phyloP scores from a whole-genome alignment of 352 stramenopile genomes.

The Globisporangium yorkense region DNA sequence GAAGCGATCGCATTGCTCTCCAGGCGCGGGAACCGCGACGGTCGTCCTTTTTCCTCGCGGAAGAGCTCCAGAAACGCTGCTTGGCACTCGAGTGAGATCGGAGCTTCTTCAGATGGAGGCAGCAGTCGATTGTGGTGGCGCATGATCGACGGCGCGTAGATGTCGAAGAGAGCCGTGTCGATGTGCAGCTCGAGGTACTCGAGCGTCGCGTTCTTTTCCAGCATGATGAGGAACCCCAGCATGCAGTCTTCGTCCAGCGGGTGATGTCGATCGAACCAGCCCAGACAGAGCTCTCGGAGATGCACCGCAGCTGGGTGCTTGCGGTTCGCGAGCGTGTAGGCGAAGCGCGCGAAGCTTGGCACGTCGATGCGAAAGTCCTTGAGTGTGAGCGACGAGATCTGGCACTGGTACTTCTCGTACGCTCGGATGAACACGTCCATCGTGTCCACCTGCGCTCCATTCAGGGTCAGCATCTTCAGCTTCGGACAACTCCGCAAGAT shows the following conservation, averaged over 20 bases:
- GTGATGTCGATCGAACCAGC: conserved; percentile 9
- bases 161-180: conserved; percentile 7
- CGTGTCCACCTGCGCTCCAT: conserved; percentile 21
- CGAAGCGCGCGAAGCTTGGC: conserved; percentile 6
- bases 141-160: conserved; percentile 10
- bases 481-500: conserved; percentile 22
- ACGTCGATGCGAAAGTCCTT: conserved; percentile 12
- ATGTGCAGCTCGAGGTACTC: conserved; percentile 14
- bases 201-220: conserved; percentile 5
- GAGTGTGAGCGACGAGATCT: conserved; percentile 10
- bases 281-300: conserved; percentile 13
- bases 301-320: background rate
- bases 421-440: conserved; percentile 20
- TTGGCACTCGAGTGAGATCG: background rate
- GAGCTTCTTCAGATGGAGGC: background rate
- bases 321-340: conserved; percentile 3
- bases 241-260: conserved; percentile 13
- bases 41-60: background rate
- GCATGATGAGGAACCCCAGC: conserved; percentile 5
- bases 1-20: conserved; percentile 4
- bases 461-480: conserved; percentile 16
- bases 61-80: conserved; percentile 8
- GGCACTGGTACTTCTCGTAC: conserved; percentile 10
- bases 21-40: background rate
- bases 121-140: conserved; percentile 5